Conservation (phyloP, 2,329 filamentous ascomycete genomes). For the Pyrenophora seminiperda region DNA sequence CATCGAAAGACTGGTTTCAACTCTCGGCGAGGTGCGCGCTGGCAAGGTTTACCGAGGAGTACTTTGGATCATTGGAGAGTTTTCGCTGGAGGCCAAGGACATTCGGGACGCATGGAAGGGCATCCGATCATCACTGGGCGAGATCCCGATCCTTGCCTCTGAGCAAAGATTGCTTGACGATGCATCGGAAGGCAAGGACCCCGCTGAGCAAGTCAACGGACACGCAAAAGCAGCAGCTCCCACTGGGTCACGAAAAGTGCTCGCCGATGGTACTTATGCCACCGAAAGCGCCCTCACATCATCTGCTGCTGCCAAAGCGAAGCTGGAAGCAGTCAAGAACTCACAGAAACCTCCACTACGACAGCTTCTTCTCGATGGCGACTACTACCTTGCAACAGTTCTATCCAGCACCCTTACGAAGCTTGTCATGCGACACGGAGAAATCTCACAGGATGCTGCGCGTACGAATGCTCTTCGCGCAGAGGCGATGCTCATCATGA, state of each 20-base stretch:
- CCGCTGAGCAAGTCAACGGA: conserved; percentile 75
- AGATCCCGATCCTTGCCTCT: conserved; percentile 94
- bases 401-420: conserved; percentile 96
- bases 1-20: conserved; percentile 84
- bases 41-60: conserved; percentile 97
- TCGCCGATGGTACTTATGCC: conserved; percentile 96
- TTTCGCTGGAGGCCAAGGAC: conserved; percentile 89
- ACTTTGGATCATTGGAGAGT: conserved; percentile 97
- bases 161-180: conserved; percentile 92
- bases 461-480: conserved; percentile 93
- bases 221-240: conserved; percentile 76
- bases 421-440: conserved; percentile 94
- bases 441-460: conserved; percentile 83
- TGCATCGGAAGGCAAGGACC: conserved; percentile 64
- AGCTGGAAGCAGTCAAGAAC: conserved; percentile 93
- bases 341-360: conserved; percentile 94
- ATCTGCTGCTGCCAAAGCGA: conserved; percentile 85
- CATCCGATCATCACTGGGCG: conserved; percentile 89
- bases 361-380: conserved; percentile 89
- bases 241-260: conserved; percentile 84
- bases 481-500: conserved; percentile 99
- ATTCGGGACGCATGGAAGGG: conserved; percentile 97
- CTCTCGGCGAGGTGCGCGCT: conserved; percentile 88
- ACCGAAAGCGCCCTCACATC: conserved; percentile 96
- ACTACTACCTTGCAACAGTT: conserved; percentile 94